phyloP scores from a whole-genome alignment of 148 eudicot species.

The Tetragonia tetragonoides region DNA sequence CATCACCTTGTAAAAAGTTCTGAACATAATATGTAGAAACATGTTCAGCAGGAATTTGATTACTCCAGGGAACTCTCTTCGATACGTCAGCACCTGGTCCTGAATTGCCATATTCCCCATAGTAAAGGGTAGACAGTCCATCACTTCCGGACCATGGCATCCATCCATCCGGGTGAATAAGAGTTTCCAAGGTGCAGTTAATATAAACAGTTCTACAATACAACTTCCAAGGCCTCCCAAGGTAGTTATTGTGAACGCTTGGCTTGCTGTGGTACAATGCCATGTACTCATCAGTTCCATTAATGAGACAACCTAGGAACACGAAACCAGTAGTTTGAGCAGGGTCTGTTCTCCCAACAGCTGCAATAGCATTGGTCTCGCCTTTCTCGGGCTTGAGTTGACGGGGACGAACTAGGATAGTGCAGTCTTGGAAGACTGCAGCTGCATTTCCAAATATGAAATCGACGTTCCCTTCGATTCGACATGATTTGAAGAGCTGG shows the following conservation, averaged over 20 bases:
- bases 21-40: constrained; percentile 20
- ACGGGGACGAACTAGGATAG: constrained; percentile 32
- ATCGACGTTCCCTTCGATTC: constrained; percentile 36
- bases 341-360: constrained; percentile 35
- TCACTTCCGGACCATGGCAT: constrained; percentile 45
- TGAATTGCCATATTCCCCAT: constrained; percentile 39
- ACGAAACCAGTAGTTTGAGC: constrained; percentile 33
- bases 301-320: constrained; percentile 29
- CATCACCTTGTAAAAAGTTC: constrained; percentile 32
- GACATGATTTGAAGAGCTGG: constrained; percentile 33
- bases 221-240: constrained; percentile 52
- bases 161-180: constrained; percentile 47
- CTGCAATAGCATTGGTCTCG: constrained; percentile 28
- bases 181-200: constrained; percentile 34
- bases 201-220: constrained; percentile 50
- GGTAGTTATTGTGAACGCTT: constrained; percentile 30
- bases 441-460: constrained; percentile 43
- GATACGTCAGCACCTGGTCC: constrained; percentile 28
- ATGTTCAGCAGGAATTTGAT: constrained; percentile 29
- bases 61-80: constrained; percentile 31
- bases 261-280: constrained; percentile 23
- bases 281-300: constrained; percentile 36
- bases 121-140: constrained; percentile 49
- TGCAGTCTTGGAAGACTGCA: constrained; percentile 38
- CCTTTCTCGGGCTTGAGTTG: constrained; percentile 29